A percentile compares a stretch with the other conserved stretches of the same genome.
Evolutionary conservation across 2,329 filamentous ascomycete species (phyloP).

Genomic region (Sclerotinia borealis): DNA sequence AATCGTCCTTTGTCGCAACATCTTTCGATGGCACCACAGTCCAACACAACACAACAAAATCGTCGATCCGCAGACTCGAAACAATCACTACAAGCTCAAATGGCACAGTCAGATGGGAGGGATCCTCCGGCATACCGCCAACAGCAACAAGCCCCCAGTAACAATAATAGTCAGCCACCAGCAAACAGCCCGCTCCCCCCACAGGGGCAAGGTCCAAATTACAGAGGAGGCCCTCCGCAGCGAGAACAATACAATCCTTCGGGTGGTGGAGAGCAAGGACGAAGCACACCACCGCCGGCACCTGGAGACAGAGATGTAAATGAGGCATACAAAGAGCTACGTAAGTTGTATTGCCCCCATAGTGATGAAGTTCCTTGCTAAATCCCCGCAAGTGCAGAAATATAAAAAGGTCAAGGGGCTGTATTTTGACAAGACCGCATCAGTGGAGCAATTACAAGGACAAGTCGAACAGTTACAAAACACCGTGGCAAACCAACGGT

Average conservation of each 20-base stretch:
- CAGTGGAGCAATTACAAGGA: constrained; percentile 84
- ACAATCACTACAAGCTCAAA: constrained; percentile 20
- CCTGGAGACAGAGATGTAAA: constrained; percentile 27
- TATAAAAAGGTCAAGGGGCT: constrained; percentile 98
- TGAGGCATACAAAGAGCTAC: constrained; percentile 39
- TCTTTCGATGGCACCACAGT: constrained; percentile 27
- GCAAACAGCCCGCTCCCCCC: constrained; percentile 22
- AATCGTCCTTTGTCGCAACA: constrained; percentile 25
- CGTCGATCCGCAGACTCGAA: constrained; percentile 31
- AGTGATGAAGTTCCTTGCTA: constrained; percentile 7
- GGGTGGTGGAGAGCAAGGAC: constrained; percentile 36
- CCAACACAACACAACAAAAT: constrained; percentile 22
- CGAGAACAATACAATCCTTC: constrained; percentile 27
- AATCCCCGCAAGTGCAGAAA: constrained; percentile 64
- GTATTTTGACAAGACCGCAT: constrained; percentile 86
- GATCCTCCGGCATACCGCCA: constrained; percentile 28
- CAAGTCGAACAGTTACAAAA: constrained; percentile 96
- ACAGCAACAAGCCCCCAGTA: constrained; percentile 22
- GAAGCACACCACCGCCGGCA: constrained; percentile 41
- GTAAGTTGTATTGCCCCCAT: constrained; percentile 28
- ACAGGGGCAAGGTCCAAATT: constrained; percentile 24
- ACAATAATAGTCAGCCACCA: constrained; percentile 23
- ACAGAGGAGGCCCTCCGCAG: constrained; percentile 31
- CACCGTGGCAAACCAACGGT: constrained; percentile 90
- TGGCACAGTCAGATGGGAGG: constrained; percentile 25